A percentile compares a stretch with the other conserved stretches of the same genome.
Conservation (phyloP, 2,329 filamentous ascomycete genomes). For the Escovopsis sp. region DNA sequence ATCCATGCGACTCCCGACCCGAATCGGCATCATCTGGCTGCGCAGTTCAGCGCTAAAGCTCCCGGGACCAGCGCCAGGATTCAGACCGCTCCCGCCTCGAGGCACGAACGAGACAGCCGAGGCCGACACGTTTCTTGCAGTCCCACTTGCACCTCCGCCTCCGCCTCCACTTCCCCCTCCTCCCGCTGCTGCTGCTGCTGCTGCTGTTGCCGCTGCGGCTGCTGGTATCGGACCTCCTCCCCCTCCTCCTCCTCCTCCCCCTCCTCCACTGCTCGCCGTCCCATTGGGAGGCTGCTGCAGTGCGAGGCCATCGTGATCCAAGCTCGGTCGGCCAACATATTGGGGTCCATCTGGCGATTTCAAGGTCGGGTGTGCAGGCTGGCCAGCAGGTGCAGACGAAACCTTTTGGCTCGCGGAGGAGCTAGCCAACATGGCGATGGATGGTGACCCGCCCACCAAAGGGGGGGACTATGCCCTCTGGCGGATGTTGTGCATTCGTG, state of each 20-base stretch:
- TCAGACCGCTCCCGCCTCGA: constrained; percentile 50
- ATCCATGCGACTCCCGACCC: constrained; percentile 23
- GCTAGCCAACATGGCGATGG: constrained; percentile 19
- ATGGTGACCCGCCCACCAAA: constrained; percentile 20
- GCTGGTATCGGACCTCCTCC: too few relatives aligned
- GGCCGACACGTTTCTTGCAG: constrained; percentile 32
- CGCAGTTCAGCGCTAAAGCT: constrained; percentile 85
- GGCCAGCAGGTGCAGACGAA: constrained; percentile 16
- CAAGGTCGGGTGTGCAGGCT: constrained; percentile 23
- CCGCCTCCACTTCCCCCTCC: too few relatives aligned
- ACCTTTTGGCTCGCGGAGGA: constrained; percentile 18
- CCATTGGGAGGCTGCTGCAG: constrained; percentile 40
- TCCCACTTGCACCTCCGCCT: constrained; percentile 6
- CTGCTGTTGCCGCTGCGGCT: too few relatives aligned
- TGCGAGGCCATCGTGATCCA: constrained; percentile 38
- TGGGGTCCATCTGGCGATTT: constrained; percentile 17
- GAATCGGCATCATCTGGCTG: constrained; percentile 41
- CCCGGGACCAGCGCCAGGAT: constrained; percentile 56
- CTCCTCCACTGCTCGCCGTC: too few relatives aligned
- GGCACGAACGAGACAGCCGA: constrained; percentile 49
- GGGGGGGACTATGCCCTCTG: constrained; percentile 22
- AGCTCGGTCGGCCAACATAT: constrained; percentile 26
- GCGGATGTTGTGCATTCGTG: constrained; percentile 23
- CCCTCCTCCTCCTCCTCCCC: too few relatives aligned
- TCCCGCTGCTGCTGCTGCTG: too few relatives aligned